phyloP scores from a whole-genome alignment of 2,329 filamentous ascomycete species.

The Stemphylium beticola region DNA sequence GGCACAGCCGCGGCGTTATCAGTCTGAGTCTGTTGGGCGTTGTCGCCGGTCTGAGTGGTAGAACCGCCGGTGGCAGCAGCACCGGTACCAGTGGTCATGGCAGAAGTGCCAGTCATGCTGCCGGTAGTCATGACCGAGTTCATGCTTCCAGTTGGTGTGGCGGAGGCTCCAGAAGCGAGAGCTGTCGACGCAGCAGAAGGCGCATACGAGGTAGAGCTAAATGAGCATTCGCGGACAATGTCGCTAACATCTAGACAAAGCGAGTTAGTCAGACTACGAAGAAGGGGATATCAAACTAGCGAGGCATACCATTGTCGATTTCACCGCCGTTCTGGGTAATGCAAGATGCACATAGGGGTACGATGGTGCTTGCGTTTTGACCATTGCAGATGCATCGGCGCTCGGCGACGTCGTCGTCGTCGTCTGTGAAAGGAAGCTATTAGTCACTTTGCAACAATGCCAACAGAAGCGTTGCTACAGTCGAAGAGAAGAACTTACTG shows the following conservation, averaged over 20 bases:
- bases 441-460: no score
- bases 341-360: constrained; percentile 5
- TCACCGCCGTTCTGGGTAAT: constrained; percentile 5
- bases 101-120: no score
- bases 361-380: constrained; percentile 1
- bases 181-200: background rate
- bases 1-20: background rate
- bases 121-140: no score
- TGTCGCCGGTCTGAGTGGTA: background rate
- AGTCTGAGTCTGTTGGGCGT: background rate
- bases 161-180: background rate
- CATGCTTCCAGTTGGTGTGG: no score
- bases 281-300: background rate
- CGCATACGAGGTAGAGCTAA: background rate
- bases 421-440: background rate
- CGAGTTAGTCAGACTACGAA: background rate
- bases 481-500: background rate
- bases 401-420: constrained; percentile 1
- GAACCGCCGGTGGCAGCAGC: no score
- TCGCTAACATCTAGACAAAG: background rate
- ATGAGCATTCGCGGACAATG: constrained; percentile 1
- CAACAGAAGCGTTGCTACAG: no score
- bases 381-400: constrained; percentile 8
- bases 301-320: constrained; percentile 4
- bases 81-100: no score